Evolutionary conservation across 306 rosid genomes (phyloP), one percentile per base, ranked within the genome.

Genomic region (Myrica gale): DNA sequence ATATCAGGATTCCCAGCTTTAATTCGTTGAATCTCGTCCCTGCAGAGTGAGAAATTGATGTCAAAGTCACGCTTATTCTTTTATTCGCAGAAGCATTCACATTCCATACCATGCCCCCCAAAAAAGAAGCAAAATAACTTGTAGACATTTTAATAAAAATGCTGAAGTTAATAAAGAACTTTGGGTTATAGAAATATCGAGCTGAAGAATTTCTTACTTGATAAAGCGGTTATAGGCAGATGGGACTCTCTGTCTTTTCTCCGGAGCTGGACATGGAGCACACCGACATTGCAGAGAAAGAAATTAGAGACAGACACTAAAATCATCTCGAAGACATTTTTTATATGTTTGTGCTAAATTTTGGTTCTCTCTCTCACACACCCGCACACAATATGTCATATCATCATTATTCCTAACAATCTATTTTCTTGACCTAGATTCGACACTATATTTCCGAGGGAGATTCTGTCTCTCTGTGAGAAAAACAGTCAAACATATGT

Each of bases 141-240:
- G 37, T 32, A 32, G 37, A 32, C 37, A 32, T 32, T 3, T 32
- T 32, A 32, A 32, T 32, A 32, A 43, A 65, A 11, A 6, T 63
- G 0, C 41, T 3, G 17, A 16, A 15, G 41, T 15, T 63, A 20
- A 44, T 15, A 70, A 56, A 55, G 48, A 44, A 46, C 53, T 23
- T 12, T 62, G 10, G 19, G 6, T n/a, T 19, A 42, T 23, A 5
- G 10, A 17, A 51, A 71, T 41, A 71, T 45, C 2, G 11, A 39
- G 68, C 8, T 51, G 11, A 84, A 79, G 6, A 8, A n/a, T n/a
- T 5, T 83, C 97, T 87, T 85, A 94, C 98, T 94, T 94, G 86
- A 94, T 94, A 93, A 94, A 94, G 83, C 98, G 96, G 72, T 94
- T 94, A 92, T 94, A 94, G 53, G 98, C 98, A 87, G 98, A 94